Conservation (phyloP, 164 flowering plant genomes). For the Sextonia rubra region DNA sequence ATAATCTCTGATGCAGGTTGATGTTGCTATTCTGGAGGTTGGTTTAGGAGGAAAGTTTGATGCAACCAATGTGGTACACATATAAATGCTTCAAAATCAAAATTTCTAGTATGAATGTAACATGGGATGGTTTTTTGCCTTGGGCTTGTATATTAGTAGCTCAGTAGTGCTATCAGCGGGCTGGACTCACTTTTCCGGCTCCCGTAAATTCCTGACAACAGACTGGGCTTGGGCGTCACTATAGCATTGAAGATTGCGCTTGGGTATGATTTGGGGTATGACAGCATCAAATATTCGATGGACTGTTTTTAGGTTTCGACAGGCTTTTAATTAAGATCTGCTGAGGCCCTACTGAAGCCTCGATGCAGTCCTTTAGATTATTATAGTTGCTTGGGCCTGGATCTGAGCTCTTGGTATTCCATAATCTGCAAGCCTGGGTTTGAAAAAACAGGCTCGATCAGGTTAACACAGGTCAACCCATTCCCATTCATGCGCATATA, state of each 20-base stretch:
- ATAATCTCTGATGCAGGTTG: constrained; percentile 51
- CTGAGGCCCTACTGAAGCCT: neutral
- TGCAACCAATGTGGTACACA: constrained; percentile 93
- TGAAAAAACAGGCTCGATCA: too few relatives aligned
- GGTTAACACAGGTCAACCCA: too few relatives aligned
- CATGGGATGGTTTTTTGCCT: neutral
- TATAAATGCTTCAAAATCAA: constrained; percentile 5
- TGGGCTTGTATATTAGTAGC: neutral
- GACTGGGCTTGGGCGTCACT: neutral
- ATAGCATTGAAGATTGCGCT: neutral
- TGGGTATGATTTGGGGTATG: neutral
- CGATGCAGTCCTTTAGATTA: neutral
- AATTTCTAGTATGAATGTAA: neutral
- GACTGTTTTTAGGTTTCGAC: too few relatives aligned
- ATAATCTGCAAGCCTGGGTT: too few relatives aligned
- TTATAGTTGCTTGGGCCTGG: neutral
- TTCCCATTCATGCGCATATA: too few relatives aligned
- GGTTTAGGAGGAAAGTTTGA: constrained; percentile 95
- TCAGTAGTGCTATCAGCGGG: neutral
- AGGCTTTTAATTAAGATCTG: neutral
- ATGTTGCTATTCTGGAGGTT: constrained; percentile 96
- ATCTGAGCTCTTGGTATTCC: neutral
- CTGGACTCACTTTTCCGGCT: neutral
- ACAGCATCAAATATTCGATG: too few relatives aligned
- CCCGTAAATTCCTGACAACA: neutral